Evolutionary conservation across 805 yeast species (phyloP).

Genomic region (Lachancea meyersii): DNA sequence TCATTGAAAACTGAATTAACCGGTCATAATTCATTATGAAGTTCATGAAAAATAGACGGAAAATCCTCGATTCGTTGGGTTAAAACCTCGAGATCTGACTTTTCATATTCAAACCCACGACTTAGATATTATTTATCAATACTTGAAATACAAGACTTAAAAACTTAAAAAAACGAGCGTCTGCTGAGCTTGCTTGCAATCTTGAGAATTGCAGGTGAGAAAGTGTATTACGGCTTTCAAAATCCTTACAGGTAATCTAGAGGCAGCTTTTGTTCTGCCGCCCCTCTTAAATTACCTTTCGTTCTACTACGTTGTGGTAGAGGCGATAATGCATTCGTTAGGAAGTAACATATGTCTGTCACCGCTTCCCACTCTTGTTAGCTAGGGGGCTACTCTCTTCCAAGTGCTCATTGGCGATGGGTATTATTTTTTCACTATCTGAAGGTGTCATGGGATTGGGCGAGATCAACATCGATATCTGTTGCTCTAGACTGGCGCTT

Average conservation of each 20-base stretch:
- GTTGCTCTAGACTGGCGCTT: conserved; percentile 12
- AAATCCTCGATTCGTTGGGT: conserved; percentile 2
- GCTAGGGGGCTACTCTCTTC: conserved; percentile 5
- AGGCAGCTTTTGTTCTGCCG: too few relatives aligned
- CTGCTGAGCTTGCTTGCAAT: too few relatives aligned
- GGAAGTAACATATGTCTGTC: too few relatives aligned
- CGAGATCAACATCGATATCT: conserved; percentile 14
- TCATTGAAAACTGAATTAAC: background rate
- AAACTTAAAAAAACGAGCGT: background rate
- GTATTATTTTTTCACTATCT: background rate
- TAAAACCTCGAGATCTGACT: conserved; percentile 1
- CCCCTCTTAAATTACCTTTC: too few relatives aligned
- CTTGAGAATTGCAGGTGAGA: too few relatives aligned
- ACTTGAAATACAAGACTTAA: conserved; percentile 6
- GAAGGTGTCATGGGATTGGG: conserved; percentile 7
- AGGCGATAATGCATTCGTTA: too few relatives aligned
- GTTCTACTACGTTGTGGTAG: too few relatives aligned
- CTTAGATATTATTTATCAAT: conserved; percentile 8
- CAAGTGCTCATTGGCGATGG: conserved; percentile 5
- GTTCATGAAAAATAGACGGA: conserved; percentile 6
- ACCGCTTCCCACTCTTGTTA: background rate
- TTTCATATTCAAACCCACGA: conserved; percentile 8
- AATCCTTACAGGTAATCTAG: too few relatives aligned
- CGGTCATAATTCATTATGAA: conserved; percentile 1
- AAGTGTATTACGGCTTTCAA: too few relatives aligned